A percentile compares a stretch with the other conserved stretches of the same genome.
phyloP scores from a whole-genome alignment of 2,329 filamentous ascomycete genomes.

The Chaetomium strumarium region DNA sequence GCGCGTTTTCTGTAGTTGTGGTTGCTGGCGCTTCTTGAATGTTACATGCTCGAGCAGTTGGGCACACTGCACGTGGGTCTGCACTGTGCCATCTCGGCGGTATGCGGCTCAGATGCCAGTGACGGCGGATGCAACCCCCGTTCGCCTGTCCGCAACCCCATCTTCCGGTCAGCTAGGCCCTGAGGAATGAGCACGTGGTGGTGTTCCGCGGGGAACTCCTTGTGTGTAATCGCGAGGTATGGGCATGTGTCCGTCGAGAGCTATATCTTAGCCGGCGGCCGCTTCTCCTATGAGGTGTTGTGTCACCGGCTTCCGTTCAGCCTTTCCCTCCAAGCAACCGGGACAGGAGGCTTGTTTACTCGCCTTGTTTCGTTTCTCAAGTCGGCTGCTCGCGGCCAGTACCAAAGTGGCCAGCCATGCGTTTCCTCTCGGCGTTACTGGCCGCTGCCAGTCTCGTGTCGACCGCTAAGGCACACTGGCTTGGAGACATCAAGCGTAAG shows the following conservation, averaged over 20 bases:
- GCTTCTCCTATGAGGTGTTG: background rate
- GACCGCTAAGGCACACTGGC: conserved; percentile 29
- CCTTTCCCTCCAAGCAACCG: background rate
- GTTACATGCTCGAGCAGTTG: conserved; percentile 4
- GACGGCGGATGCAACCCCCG: background rate
- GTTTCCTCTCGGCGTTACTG: conserved; percentile 25
- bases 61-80: background rate
- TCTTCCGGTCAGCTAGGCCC: too few relatives aligned
- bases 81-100: background rate
- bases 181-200: conserved; percentile 5
- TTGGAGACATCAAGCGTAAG: conserved; percentile 30
- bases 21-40: conserved; percentile 1
- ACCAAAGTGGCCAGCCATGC: conserved; percentile 22
- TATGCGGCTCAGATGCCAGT: background rate
- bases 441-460: conserved; percentile 27
- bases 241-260: background rate
- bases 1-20: background rate
- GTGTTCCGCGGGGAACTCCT: conserved; percentile 1
- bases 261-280: conserved; percentile 2
- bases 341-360: background rate
- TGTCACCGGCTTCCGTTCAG: background rate
- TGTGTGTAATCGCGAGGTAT: background rate
- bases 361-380: background rate
- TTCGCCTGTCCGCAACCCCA: background rate
- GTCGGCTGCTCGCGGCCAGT: background rate